These are phyloP conservation scores for Micractinium sp. DNA, from an alignment of 139 green algal species.

Conservation along the genomic window DNA sequence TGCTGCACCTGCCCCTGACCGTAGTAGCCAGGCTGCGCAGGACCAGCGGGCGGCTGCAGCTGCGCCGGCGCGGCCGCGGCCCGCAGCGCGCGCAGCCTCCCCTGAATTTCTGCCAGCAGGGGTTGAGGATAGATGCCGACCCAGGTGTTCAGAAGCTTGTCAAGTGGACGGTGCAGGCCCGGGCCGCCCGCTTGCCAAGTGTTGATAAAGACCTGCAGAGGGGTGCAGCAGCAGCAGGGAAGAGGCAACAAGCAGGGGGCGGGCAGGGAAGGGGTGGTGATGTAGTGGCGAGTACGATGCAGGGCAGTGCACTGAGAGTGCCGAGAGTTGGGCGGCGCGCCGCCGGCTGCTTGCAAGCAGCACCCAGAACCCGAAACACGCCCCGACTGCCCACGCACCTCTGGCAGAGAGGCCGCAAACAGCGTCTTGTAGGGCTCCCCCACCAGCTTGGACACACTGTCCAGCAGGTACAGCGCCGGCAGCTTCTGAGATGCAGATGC, in stretches of 20 bases:
- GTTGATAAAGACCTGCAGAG: constrained; percentile 55
- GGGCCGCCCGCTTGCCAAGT: constrained; percentile 56
- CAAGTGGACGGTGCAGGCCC: constrained; percentile 45
- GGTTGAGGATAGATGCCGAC: constrained; percentile 49
- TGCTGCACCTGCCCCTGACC: neutral
- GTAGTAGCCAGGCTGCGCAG: neutral
- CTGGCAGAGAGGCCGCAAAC: constrained; percentile 54
- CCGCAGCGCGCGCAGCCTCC: neutral
- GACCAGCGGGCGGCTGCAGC: neutral
- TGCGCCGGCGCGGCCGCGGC: neutral
- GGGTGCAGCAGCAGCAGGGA: neutral
- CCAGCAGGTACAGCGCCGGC: constrained; percentile 78
- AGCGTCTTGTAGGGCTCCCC: constrained; percentile 61
- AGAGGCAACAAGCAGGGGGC: neutral
- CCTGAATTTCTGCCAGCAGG: constrained; percentile 50
- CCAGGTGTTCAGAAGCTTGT: constrained; percentile 71
- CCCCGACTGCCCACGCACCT: constrained; percentile 40
- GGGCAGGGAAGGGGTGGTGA: neutral
- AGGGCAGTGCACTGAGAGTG: neutral
- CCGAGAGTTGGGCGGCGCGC: neutral
- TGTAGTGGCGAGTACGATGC: neutral
- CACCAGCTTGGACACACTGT: constrained; percentile 84
- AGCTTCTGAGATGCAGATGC: constrained; percentile 60
- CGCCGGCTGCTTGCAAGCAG: neutral
- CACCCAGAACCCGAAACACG: neutral